Percentiles rank a stretch among this genome's conserved stretches.
phyloP scores from a whole-genome alignment of 148 eudicot species.

The Oxyria digyna region DNA sequence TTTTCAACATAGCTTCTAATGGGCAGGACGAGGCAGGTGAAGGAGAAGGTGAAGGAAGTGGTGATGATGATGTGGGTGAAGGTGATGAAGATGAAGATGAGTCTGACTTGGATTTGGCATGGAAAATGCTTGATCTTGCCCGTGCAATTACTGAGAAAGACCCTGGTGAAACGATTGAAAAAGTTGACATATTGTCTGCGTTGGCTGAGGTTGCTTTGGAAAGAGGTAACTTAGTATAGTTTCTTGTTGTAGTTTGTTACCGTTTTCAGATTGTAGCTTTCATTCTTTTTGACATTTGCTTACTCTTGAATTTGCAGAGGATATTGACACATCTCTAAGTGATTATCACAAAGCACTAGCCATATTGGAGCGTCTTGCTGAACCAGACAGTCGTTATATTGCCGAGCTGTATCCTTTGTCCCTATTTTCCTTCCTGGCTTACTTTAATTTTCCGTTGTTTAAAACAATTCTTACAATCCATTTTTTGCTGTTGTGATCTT shows the following conservation, averaged over 20 bases:
- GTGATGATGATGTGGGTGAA: conserved; percentile 50
- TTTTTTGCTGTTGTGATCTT: conserved; percentile 24
- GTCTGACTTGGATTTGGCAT: conserved; percentile 89
- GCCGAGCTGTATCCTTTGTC: conserved; percentile 84
- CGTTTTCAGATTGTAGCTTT: neutral
- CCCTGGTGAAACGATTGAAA: conserved; percentile 61
- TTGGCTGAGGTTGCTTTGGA: conserved; percentile 88
- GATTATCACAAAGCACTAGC: conserved; percentile 80
- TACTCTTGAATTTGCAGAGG: conserved; percentile 40
- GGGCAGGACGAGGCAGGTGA: conserved; percentile 41
- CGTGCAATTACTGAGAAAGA: conserved; percentile 83
- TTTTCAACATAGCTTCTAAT: conserved; percentile 4
- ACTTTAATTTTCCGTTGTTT: neutral
- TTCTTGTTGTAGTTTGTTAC: neutral
- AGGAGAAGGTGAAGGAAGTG: conserved; percentile 55
- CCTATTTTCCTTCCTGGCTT: neutral
- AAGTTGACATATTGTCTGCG: conserved; percentile 80
- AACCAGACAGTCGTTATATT: conserved; percentile 68
- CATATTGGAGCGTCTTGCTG: conserved; percentile 75
- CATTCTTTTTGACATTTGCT: neutral
- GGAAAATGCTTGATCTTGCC: conserved; percentile 97
- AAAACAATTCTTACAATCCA: neutral
- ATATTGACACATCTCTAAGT: conserved; percentile 77
- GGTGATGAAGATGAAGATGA: conserved; percentile 94
- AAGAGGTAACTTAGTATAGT: conserved; percentile 43